Evolutionary conservation across 2,329 filamentous ascomycete genomes (phyloP).

Genomic region (Neocatenulostroma microsporum): DNA sequence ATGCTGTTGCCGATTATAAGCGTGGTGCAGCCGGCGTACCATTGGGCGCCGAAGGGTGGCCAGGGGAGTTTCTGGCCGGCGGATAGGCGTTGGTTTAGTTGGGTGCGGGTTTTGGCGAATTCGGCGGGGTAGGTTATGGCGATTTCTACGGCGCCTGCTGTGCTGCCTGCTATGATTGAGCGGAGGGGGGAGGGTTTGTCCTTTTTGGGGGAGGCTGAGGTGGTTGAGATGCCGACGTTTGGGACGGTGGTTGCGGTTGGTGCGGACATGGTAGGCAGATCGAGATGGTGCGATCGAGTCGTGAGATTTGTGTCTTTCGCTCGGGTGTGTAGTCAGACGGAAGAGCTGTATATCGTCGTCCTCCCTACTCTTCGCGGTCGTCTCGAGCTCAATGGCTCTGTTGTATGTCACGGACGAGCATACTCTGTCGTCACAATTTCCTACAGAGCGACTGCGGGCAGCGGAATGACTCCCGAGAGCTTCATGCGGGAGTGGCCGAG

Average conservation of each 20-base stretch:
- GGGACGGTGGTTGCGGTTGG: constrained; percentile 17
- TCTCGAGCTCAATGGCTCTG: too few relatives aligned
- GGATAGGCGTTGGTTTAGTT: constrained; percentile 78
- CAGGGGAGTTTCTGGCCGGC: constrained; percentile 83
- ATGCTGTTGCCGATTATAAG: constrained; percentile 93
- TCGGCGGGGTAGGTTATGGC: constrained; percentile 92
- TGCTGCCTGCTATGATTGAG: constrained; percentile 83
- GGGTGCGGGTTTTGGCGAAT: constrained; percentile 91
- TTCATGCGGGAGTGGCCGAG: too few relatives aligned
- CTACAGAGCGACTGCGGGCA: too few relatives aligned
- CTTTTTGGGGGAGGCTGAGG: constrained; percentile 12
- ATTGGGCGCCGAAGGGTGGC: constrained; percentile 87
- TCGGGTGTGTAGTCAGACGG: constrained; percentile 2
- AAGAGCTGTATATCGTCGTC: constrained; percentile 1
- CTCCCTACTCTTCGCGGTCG: too few relatives aligned
- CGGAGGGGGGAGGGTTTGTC: constrained; percentile 68
- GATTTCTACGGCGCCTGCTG: constrained; percentile 93
- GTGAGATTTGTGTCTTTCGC: too few relatives aligned
- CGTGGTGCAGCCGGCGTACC: constrained; percentile 97
- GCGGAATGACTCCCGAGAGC: too few relatives aligned
- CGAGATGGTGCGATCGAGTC: constrained; percentile 13
- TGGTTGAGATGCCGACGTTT: constrained; percentile 12
- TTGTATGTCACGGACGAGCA: too few relatives aligned
- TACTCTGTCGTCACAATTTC: too few relatives aligned
- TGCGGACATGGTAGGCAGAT: too few relatives aligned